Evolutionary conservation across 176 grass and related monocot species (phyloP).

Genomic region (Triticum timopheevii): DNA sequence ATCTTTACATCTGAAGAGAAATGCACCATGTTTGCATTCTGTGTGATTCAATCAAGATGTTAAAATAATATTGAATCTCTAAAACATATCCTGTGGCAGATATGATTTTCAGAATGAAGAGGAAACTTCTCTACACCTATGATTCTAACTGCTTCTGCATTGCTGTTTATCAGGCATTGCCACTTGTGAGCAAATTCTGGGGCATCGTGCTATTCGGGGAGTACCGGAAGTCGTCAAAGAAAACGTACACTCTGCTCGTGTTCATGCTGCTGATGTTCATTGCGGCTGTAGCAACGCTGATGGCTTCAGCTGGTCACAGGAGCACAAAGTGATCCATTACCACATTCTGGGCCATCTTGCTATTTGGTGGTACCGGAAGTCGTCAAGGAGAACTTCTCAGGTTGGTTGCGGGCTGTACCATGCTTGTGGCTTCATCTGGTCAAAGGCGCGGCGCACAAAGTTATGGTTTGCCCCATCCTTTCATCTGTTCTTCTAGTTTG

Average conservation of each 20-base stretch:
- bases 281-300: constrained; percentile 52
- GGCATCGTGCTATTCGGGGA: constrained; percentile 64
- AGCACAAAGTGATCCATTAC: constrained; percentile 35
- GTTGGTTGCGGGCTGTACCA: too few species aligned
- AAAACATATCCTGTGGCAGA: neutral
- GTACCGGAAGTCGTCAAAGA: constrained; percentile 57
- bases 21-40: neutral
- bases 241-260: constrained; percentile 55
- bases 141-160: neutral
- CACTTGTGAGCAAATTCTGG: constrained; percentile 79
- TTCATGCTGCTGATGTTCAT: constrained; percentile 82
- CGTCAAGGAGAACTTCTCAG: too few species aligned
- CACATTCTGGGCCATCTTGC: neutral
- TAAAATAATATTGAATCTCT: neutral
- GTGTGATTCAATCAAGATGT: neutral
- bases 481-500: too few species aligned
- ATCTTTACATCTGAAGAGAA: neutral
- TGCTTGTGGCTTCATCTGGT: too few species aligned
- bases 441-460: too few species aligned
- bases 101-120: neutral
- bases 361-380: too few species aligned
- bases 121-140: neutral
- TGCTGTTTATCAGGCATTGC: constrained; percentile 51
- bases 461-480: too few species aligned
- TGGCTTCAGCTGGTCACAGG: constrained; percentile 85